Conservation (phyloP, 352 stramenopile species). For the Thalassiosira delicatula region DNA sequence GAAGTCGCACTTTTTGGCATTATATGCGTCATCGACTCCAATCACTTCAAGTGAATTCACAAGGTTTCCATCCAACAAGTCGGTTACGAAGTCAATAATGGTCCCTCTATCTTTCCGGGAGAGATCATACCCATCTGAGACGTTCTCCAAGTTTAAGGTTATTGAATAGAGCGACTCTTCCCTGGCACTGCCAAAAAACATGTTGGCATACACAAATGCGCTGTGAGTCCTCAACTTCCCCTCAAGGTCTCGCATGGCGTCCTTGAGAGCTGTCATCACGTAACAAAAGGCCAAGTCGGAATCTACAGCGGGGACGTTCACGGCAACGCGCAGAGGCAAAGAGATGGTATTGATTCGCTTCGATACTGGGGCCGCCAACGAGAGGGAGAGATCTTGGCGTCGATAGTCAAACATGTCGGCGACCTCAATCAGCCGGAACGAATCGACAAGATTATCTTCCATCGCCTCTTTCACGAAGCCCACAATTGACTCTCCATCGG, state of each 20-base stretch:
- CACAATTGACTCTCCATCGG: no score
- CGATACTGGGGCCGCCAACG: no score
- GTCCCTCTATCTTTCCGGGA: not conserved
- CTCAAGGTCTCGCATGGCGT: not conserved
- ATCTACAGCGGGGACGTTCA: not conserved
- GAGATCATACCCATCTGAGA: not conserved
- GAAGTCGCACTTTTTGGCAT: not conserved
- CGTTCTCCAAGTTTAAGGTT: no score
- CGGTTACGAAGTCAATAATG: constrained; percentile 6
- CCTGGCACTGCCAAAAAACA: not conserved
- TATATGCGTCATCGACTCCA: not conserved
- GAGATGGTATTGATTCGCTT: no score
- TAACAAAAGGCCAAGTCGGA: not conserved
- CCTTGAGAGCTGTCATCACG: not conserved
- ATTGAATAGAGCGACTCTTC: not conserved
- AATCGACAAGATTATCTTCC: no score
- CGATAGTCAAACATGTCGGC: no score
- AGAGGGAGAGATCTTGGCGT: no score
- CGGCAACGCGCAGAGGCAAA: not conserved
- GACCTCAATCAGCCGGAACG: no score
- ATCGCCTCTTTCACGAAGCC: no score
- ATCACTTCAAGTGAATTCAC: constrained; percentile 6
- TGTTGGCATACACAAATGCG: not conserved
- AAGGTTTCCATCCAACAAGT: constrained; percentile 22
- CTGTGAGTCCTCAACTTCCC: not conserved